These are phyloP conservation scores for Ganoderma lucidum DNA, from an alignment of 1,284 basidiomycete genomes.

Conservation along the genomic window DNA sequence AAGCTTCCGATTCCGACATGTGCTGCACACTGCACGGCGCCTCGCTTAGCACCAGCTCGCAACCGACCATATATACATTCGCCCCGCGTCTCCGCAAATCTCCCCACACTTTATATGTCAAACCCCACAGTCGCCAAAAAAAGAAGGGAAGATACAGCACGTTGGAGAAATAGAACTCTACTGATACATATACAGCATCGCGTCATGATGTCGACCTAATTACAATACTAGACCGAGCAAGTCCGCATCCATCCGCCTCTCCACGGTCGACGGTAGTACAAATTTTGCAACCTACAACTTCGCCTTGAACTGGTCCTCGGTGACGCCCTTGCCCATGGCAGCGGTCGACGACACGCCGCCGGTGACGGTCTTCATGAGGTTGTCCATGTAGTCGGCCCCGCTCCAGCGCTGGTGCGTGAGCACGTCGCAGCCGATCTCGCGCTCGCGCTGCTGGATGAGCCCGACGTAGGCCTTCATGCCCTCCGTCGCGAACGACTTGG, in stretches of 20 bases:
- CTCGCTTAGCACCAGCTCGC: too few species aligned
- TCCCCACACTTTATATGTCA: not conserved
- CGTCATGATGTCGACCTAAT: not conserved
- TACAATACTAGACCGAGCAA: not conserved
- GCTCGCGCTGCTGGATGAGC: slow-evolving; percentile 85
- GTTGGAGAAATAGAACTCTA: not conserved
- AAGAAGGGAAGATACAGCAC: not conserved
- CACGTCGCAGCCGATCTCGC: slow-evolving; percentile 91
- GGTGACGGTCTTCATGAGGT: slow-evolving; percentile 92
- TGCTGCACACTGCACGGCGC: too few species aligned
- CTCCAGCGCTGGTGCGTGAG: slow-evolving; percentile 96
- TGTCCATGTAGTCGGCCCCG: slow-evolving; percentile 93
- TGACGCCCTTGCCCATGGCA: slow-evolving; percentile 95
- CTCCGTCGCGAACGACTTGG: slow-evolving; percentile 86
- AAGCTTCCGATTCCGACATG: too few species aligned
- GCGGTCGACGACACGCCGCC: slow-evolving; percentile 95
- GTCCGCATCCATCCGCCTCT: not conserved
- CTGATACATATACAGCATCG: slow-evolving; percentile 4
- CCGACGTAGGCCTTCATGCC: slow-evolving; percentile 94
- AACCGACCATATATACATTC: too few species aligned
- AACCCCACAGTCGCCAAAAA: not conserved
- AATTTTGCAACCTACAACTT: slow-evolving; percentile 50
- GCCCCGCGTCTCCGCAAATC: too few species aligned
- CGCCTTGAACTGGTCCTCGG: slow-evolving; percentile 86
- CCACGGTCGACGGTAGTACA: not conserved